Base-by-base conservation (phyloP, 2,329 filamentous ascomycete genomes). In the Exophiala sideris region DNA sequence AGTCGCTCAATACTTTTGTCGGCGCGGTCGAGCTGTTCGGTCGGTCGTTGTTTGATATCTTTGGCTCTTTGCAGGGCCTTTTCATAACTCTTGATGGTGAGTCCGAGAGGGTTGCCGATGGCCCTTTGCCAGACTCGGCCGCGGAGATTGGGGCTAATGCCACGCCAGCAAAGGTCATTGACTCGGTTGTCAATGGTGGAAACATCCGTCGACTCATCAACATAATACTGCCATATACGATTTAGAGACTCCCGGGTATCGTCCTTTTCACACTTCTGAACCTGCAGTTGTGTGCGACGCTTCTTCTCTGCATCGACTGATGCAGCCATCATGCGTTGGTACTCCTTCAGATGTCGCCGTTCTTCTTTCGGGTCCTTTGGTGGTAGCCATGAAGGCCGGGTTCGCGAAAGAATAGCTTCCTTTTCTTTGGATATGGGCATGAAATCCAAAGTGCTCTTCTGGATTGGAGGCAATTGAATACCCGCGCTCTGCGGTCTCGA, bases 321-420 rank as follows among this genome's bases (percentile, higher is more conserved):
- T 41, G 78, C 72, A n/a, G 78, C 78, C 80, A 85, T 82, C 81
- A 86, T 86, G 63, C 74, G 76, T 70, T 85, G 80, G 66, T 84
- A 86, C 63, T 86, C 79, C 66, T 83, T 91, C 61, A 99, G 69
- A 70, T 99, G 94, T 62, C 86, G 86, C 68, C 83, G 88, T 73
- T 99, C 94, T 70, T 99, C 94, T 50, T 88, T 88, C 1, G 90
- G 91, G 61, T 94, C 85, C 72, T 81, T 84, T 7, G 83, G 83
- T 16, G 83, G 85, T 49, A 83, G 75, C 85, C 79, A 88, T 45
- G 79, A 86, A 34, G 79, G 91, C 74, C 72, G 86, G 71, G 66
- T 92, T 73, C 71, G 85, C 77, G 76, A 81, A 18, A 86, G 69
- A 12, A 85, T 79, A 59, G 79, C 83, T 63, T 84, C 81, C 67